These are phyloP conservation scores for Geotrichum citri-aurantii DNA, from an alignment of 1,139 yeast genomes.

Conservation along the genomic window DNA sequence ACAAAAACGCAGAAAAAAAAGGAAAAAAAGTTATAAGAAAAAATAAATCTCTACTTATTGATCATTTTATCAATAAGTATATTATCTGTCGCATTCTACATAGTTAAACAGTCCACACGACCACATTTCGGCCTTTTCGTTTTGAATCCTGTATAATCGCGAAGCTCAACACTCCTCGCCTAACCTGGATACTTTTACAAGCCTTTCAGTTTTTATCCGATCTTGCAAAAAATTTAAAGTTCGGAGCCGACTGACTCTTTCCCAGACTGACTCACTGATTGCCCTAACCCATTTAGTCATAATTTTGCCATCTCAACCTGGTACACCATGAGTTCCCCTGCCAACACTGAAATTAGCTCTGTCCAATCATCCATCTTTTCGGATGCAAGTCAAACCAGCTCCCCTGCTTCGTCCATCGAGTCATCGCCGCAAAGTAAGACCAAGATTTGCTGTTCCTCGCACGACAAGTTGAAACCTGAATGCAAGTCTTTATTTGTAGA, in stretches of 20 bases:
- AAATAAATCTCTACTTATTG: not conserved
- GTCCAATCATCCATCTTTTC: slow-evolving; percentile 8
- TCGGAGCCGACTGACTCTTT: not conserved
- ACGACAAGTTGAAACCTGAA: slow-evolving; percentile 6
- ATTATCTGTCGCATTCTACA: not conserved
- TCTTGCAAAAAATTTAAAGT: not conserved
- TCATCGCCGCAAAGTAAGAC: not conserved
- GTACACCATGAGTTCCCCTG: slow-evolving; percentile 7
- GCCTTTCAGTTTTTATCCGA: not conserved
- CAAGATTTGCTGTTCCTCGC: slow-evolving; percentile 2
- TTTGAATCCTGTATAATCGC: not conserved
- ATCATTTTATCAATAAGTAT: not conserved
- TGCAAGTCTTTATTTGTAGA: slow-evolving; percentile 27
- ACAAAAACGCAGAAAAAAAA: not conserved
- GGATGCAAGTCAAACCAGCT: slow-evolving; percentile 2
- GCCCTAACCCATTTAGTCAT: not conserved
- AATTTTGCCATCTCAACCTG: not conserved
- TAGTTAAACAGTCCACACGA: not conserved
- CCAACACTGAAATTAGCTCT: slow-evolving; percentile 10
- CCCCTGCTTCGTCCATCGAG: slow-evolving; percentile 12
- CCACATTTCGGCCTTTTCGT: not conserved
- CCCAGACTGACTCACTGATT: not conserved
- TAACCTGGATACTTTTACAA: not conserved
- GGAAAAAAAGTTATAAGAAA: not conserved
- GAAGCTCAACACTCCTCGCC: not conserved